A percentile compares a stretch with the other conserved stretches of the same genome.
phyloP scores from a whole-genome alignment of 164 flowering plant genomes.

The Platanus orientalis region DNA sequence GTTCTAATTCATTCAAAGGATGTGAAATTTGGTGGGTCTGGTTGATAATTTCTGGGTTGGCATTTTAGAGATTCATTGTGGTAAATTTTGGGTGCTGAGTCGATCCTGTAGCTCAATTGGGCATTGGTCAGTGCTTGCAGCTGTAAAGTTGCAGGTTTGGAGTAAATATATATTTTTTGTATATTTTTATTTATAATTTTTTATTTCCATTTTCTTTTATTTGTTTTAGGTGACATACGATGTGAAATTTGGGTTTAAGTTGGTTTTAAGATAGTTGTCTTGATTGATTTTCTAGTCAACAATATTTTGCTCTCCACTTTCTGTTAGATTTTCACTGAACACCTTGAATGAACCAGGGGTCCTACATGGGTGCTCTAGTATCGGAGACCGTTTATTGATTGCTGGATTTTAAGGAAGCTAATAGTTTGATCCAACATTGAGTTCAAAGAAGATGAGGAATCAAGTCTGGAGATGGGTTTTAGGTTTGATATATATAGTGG shows the following conservation, averaged over 20 bases:
- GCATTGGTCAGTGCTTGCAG: neutral
- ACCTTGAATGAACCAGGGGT: neutral
- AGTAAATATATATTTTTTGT: neutral
- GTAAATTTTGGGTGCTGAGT: neutral
- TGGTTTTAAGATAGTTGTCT: neutral
- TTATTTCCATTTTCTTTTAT: neutral
- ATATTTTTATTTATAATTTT: neutral
- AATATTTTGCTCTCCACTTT: neutral
- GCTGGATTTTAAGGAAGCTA: neutral
- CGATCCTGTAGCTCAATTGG: neutral
- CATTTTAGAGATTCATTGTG: neutral
- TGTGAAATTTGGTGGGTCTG: neutral
- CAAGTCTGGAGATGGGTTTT: conserved; percentile 68
- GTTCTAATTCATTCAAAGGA: neutral
- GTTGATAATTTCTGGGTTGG: neutral
- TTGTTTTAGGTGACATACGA: neutral
- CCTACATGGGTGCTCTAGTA: neutral
- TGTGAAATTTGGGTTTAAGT: neutral
- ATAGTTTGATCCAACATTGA: conserved; percentile 3
- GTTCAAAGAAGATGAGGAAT: conserved; percentile 34
- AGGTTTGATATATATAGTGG: conserved; percentile 66
- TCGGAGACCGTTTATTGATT: neutral
- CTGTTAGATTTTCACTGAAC: neutral
- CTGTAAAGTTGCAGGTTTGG: neutral
- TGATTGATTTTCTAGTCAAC: neutral